Base-by-base conservation (phyloP, 2,329 filamentous ascomycete species). In the Cladosporium sp. region DNA sequence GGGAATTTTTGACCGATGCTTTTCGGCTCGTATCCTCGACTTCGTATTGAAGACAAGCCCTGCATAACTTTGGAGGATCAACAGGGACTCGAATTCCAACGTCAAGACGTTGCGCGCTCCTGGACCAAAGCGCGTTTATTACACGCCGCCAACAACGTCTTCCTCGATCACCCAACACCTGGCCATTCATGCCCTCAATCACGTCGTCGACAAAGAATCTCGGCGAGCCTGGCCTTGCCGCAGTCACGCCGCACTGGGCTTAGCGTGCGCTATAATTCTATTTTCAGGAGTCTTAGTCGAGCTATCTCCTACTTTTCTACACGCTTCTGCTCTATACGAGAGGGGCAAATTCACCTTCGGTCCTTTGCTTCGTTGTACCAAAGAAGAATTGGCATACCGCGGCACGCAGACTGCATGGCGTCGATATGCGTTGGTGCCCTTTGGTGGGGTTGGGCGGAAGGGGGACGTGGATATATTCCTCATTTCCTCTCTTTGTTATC, bases 381-480 rank as follows among this genome's bases (percentile, higher is more conserved):
- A n/a, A n/a, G n/a, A n/a, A n/a, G n/a, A n/a, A n/a, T 18, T 37
- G 24, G 43, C 43, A 47, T 37, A 47, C 43, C 43, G 34, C 43
- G 43, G 29, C 43, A n/a, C 22, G 13, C n/a, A 34, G 20, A 15
- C 27, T 47, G 43, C 32, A 38, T 24, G 43, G 43, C 43, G 32
- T 37, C 4, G 43, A 38, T 34, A 22, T n/a, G n/a, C n/a, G n/a
- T n/a, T n/a, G n/a, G n/a, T n/a, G n/a, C n/a, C n/a, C n/a, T n/a
- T n/a, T n/a, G n/a, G n/a, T n/a, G n/a, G n/a, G n/a, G n/a, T n/a
- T n/a, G n/a, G n/a, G n/a, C n/a, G n/a, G n/a, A n/a, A n/a, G n/a
- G n/a, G n/a, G n/a, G n/a, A n/a, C 27, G 38, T 32, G 43, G 32
- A 47, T 20, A 22, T 47, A 38, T 15, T 8, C 9, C 36, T 38